phyloP scores from a whole-genome alignment of 768 basidiomycete species.

The Lactarius sp. region DNA sequence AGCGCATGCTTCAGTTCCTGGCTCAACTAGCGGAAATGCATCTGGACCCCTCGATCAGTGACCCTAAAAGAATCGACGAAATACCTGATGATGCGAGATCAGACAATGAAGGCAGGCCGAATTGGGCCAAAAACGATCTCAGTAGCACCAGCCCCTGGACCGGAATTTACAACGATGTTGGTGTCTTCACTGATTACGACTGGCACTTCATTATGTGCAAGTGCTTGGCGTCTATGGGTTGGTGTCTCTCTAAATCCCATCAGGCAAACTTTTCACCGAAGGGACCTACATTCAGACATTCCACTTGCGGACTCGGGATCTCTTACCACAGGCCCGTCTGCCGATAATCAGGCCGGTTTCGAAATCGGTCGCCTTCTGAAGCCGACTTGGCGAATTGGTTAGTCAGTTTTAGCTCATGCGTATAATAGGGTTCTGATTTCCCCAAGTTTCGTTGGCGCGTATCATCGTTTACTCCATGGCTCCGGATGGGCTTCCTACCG shows the following conservation, averaged over 20 bases:
- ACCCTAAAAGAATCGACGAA: conserved; percentile 60
- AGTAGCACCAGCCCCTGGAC: conserved; percentile 45
- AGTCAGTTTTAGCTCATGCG: conserved; percentile 30
- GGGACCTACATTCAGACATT: conserved; percentile 46
- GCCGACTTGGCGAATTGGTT: conserved; percentile 68
- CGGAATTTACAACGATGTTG: conserved; percentile 54
- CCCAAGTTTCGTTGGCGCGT: conserved; percentile 67
- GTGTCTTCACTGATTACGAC: conserved; percentile 77
- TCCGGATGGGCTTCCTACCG: conserved; percentile 51
- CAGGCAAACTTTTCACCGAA: conserved; percentile 3
- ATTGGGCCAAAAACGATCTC: conserved; percentile 46
- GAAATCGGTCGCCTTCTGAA: conserved; percentile 71
- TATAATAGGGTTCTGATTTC: conserved; percentile 15
- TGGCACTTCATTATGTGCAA: conserved; percentile 88
- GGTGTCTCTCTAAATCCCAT: conserved; percentile 27
- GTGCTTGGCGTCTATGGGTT: conserved; percentile 79
- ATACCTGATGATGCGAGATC: conserved; percentile 67
- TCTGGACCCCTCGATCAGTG: conserved; percentile 68
- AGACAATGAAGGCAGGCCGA: conserved; percentile 55
- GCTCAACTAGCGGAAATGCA: conserved; percentile 75
- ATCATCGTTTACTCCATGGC: conserved; percentile 90
- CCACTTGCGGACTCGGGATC: conserved; percentile 70
- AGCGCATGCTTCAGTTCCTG: conserved; percentile 82
- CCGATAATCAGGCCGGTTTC: conserved; percentile 67
- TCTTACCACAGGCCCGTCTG: conserved; percentile 67